These are phyloP conservation scores for Aspergillus sp. DNA, from an alignment of 2,329 filamentous ascomycete genomes.

Conservation along the genomic window DNA sequence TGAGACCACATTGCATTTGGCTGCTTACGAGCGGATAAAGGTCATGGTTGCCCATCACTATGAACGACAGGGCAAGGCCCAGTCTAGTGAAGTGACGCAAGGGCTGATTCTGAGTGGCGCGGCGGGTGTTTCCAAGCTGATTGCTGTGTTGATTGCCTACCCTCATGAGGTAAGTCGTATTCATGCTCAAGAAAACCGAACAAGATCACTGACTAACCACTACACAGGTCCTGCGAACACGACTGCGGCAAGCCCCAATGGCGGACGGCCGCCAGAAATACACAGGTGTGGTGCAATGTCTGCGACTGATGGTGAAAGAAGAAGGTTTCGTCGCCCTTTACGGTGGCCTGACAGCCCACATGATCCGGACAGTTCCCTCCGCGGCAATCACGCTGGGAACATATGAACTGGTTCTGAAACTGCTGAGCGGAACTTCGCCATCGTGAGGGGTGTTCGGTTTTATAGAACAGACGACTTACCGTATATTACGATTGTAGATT, in stretches of 20 bases:
- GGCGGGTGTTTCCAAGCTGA: constrained; percentile 34
- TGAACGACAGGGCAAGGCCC: constrained; percentile 11
- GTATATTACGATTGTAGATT: constrained; percentile 13
- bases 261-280: constrained; percentile 37
- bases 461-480: background rate
- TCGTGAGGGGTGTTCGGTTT: background rate
- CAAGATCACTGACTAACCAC: background rate
- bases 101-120: constrained; percentile 29
- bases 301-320: constrained; percentile 34
- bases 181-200: no score
- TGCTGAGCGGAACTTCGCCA: constrained; percentile 10
- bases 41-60: constrained; percentile 19
- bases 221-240: constrained; percentile 36
- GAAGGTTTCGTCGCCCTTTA: constrained; percentile 38
- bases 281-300: constrained; percentile 36
- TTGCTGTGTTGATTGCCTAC: constrained; percentile 34
- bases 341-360: constrained; percentile 37
- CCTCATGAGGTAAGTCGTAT: constrained; percentile 32
- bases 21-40: constrained; percentile 39
- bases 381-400: constrained; percentile 38
- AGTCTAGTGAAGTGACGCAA: constrained; percentile 17
- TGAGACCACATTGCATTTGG: constrained; percentile 38
- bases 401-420: constrained; percentile 37
- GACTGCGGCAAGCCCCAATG: constrained; percentile 36
- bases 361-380: constrained; percentile 36